Evolutionary conservation across 1,284 basidiomycete species (phyloP).

Genomic region (Caloboletus firmus): DNA sequence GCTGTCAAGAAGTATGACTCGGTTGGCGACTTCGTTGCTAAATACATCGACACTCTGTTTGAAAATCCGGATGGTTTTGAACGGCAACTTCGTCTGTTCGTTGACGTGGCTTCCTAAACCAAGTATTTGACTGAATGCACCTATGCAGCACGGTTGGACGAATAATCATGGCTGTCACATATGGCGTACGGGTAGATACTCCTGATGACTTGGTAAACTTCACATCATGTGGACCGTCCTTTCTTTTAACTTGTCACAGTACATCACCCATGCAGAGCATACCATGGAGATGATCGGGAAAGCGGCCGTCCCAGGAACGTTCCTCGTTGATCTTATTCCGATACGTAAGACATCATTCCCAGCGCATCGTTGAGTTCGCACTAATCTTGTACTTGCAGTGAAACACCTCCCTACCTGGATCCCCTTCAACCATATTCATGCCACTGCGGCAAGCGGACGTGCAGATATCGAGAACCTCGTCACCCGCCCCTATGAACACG

Average conservation of each 20-base stretch:
- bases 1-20: slow-evolving; percentile 27
- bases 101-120: background rate
- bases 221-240: too few relatives aligned
- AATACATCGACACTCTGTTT: slow-evolving; percentile 17
- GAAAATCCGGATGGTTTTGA: slow-evolving; percentile 25
- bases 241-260: slow-evolving; percentile 16
- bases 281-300: slow-evolving; percentile 24
- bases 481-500: slow-evolving; percentile 20
- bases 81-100: slow-evolving; percentile 30
- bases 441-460: slow-evolving; percentile 16
- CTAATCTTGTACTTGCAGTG: slow-evolving; percentile 7
- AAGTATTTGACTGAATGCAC: background rate
- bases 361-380: background rate
- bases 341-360: slow-evolving; percentile 16
- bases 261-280: slow-evolving; percentile 24
- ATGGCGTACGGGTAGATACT: slow-evolving; percentile 23
- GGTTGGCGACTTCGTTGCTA: slow-evolving; percentile 23
- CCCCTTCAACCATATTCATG: slow-evolving; percentile 19
- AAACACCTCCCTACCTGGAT: slow-evolving; percentile 34
- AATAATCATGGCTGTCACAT: slow-evolving; percentile 29
- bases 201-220: slow-evolving; percentile 18
- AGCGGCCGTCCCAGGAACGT: slow-evolving; percentile 27
- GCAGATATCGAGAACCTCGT: slow-evolving; percentile 13
- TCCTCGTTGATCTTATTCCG: slow-evolving; percentile 27
- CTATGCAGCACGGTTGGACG: slow-evolving; percentile 24